Evolutionary conservation across 352 stramenopile genomes (phyloP).

Genomic region (Globisporangium abappressorium): DNA sequence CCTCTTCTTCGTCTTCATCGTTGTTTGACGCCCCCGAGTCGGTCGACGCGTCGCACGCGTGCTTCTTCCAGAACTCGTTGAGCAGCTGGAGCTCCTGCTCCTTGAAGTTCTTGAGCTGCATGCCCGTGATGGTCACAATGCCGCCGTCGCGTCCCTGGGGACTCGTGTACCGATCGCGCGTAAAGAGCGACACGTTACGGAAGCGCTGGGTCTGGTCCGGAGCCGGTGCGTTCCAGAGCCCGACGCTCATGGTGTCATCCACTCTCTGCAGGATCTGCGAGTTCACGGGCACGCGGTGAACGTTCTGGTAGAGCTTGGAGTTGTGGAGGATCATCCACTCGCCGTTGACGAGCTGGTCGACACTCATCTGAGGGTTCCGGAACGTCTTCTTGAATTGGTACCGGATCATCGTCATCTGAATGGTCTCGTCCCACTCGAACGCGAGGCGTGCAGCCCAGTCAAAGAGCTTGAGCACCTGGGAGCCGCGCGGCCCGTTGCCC

Average conservation of each 20-base stretch:
- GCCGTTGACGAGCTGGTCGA: background rate
- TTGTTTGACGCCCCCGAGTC: background rate
- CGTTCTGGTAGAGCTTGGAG: slow-evolving; percentile 3
- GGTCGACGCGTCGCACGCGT: background rate
- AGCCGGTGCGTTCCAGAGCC: slow-evolving; percentile 3
- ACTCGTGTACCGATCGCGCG: slow-evolving; percentile 2
- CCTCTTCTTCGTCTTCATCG: background rate
- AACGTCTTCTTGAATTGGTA: slow-evolving; percentile 14
- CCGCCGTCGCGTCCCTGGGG: background rate
- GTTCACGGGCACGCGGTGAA: slow-evolving; percentile 9
- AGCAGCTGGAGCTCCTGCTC: slow-evolving; percentile 6
- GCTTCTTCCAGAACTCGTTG: slow-evolving; percentile 3
- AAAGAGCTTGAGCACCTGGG: slow-evolving; percentile 4
- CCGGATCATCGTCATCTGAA: slow-evolving; percentile 1
- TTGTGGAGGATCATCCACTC: slow-evolving; percentile 8
- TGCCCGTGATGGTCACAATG: slow-evolving; percentile 1
- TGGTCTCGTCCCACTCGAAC: slow-evolving; percentile 6
- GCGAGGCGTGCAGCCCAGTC: background rate
- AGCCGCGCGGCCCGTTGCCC: background rate
- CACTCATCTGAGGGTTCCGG: background rate
- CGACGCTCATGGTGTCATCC: slow-evolving; percentile 1
- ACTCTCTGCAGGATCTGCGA: slow-evolving; percentile 9
- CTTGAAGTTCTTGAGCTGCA: slow-evolving; percentile 11
- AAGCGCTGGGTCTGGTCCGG: slow-evolving; percentile 6
- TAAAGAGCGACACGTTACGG: slow-evolving; percentile 12